Conservation (phyloP, 2,329 filamentous ascomycete genomes). For the Aspergillus terreus region DNA sequence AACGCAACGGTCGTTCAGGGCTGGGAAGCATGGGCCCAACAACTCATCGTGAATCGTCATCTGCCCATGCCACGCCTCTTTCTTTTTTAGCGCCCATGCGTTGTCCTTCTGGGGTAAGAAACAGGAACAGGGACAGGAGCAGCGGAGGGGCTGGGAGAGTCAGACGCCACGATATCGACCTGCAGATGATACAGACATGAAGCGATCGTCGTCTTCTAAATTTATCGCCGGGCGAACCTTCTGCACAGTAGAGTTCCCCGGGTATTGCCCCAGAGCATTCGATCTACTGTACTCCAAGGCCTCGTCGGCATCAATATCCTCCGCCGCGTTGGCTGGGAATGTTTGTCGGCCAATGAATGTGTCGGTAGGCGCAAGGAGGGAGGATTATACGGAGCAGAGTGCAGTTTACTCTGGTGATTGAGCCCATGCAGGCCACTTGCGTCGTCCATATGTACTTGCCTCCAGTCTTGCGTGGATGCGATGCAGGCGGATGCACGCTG, state of each 20-base stretch:
- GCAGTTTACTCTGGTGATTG: no score
- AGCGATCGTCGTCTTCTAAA: neutral
- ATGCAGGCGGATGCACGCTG: neutral
- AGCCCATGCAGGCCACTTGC: neutral
- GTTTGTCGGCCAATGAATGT: neutral
- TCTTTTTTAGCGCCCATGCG: neutral
- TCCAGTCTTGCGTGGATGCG: neutral
- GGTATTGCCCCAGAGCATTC: neutral
- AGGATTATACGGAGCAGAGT: neutral
- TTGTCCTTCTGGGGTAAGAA: neutral
- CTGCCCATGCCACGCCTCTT: neutral
- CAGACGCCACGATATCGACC: conserved; percentile 5
- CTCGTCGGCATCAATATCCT: no score
- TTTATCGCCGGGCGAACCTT: neutral
- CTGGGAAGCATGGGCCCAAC: neutral
- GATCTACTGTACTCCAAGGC: no score
- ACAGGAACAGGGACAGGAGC: neutral
- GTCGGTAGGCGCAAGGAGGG: neutral
- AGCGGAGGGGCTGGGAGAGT: neutral
- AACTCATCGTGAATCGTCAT: neutral
- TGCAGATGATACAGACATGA: conserved; percentile 5
- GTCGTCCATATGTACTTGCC: neutral
- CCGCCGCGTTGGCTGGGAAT: neutral
- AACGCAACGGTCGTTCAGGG: neutral
- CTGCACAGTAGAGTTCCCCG: neutral